Base-by-base conservation (phyloP, 208 protist genomes). In the Wallacemonas sp. region DNA sequence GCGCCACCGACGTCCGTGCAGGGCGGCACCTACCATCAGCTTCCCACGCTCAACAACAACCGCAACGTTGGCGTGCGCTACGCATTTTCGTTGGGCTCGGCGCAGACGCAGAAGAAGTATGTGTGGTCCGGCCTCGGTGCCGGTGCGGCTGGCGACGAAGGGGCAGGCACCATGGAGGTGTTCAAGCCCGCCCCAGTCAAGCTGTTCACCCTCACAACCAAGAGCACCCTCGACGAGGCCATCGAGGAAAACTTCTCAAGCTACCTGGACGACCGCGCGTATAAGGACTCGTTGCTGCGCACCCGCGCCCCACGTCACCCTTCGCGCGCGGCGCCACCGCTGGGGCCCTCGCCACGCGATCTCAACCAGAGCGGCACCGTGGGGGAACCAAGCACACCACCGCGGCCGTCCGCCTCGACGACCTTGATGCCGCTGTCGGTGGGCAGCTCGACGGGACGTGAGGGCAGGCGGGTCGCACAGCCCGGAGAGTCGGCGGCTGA, bases 141-240 rank as follows among this genome's bases (percentile, higher is more conserved):
- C 32, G 29, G 24, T 24, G 32, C 42, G 22, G n/a, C n/a, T n/a
- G n/a, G n/a, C n/a, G 48, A 37, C 53, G 32, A 45, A 38, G 58
- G 57, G 24, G 48, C 30, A 2, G 19, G 21, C n/a, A 1, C 15
- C 10, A 5, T 32, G 12, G 15, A 32, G 29, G 41, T 42, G 19
- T 37, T 60, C 6, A 21, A 57, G 42, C 64, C 65, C 2, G 84
- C 81, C 5, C 85, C 85, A 13, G 85, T 95, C 27, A 95, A 95
- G 64, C 75, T 95, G 19, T 95, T 92, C 73, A 92, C 89, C 17
- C 82, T 95, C 32, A 95, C 89, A 1, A 83, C 83, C 10, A 66
- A 81, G 45, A 54, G 38, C 17, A 74, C 78, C 15, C 58, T 92
- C 21, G 54, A 81, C 10, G 74, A 63, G 6, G 89, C 89, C 10